A percentile compares a stretch with the other conserved stretches of the same genome.
phyloP scores from a whole-genome alignment of 345 rosid genomes.

The Aquilaria sinensis region DNA sequence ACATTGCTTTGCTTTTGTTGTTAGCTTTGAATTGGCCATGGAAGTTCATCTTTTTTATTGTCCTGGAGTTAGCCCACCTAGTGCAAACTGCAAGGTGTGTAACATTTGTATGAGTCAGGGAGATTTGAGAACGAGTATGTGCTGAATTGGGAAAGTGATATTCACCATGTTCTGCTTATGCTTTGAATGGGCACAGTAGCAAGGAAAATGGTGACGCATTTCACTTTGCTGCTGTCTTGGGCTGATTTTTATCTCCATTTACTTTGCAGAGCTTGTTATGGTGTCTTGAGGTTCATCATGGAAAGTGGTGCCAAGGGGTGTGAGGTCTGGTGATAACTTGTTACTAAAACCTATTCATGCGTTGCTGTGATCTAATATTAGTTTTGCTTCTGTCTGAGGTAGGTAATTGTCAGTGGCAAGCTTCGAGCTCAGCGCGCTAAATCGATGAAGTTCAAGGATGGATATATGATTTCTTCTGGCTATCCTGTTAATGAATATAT shows the following conservation, averaged over 20 bases:
- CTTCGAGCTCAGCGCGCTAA: slow-evolving; percentile 37
- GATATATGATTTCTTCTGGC: slow-evolving; percentile 48
- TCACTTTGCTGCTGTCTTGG: too few species aligned
- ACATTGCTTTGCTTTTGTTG: not conserved
- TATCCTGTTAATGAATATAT: slow-evolving; percentile 40
- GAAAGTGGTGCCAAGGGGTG: slow-evolving; percentile 46
- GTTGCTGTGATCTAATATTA: not conserved
- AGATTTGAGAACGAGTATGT: too few species aligned
- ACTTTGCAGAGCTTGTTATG: slow-evolving; percentile 37
- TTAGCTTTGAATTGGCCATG: too few species aligned
- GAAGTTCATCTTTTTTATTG: too few species aligned
- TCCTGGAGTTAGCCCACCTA: too few species aligned
- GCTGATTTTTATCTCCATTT: not conserved
- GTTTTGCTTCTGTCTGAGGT: not conserved
- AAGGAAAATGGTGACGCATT: too few species aligned
- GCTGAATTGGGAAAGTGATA: too few species aligned
- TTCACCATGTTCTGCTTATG: too few species aligned
- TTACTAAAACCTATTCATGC: not conserved
- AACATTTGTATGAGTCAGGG: too few species aligned
- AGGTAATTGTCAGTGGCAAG: slow-evolving; percentile 48
- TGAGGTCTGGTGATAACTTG: slow-evolving; percentile 15
- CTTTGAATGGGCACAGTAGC: too few species aligned
- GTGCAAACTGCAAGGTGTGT: too few species aligned
- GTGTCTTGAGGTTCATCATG: slow-evolving; percentile 35
- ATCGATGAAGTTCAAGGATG: slow-evolving; percentile 48